Conservation (phyloP, 257 asterid species). For the Ilex aquifolium region DNA sequence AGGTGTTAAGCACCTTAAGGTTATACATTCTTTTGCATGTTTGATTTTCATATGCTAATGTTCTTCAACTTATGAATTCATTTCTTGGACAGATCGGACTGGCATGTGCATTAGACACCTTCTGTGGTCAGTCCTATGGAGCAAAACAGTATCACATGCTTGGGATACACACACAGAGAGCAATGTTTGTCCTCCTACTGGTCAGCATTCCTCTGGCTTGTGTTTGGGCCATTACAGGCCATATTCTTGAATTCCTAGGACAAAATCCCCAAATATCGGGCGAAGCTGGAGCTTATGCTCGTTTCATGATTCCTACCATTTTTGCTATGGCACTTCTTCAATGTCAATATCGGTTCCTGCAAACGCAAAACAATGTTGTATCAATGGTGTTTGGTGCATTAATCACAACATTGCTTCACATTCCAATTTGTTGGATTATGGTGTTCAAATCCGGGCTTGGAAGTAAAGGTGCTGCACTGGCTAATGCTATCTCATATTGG, state of each 20-base stretch:
- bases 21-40: no score
- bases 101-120: slow-evolving; percentile 32
- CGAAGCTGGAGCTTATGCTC: slow-evolving; percentile 18
- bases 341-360: slow-evolving; percentile 28
- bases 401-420: slow-evolving; percentile 18
- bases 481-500: slow-evolving; percentile 28
- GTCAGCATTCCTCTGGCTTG: slow-evolving; percentile 17
- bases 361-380: slow-evolving; percentile 37
- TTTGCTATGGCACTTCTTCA: slow-evolving; percentile 18
- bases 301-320: slow-evolving; percentile 24
- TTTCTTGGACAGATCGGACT: slow-evolving; percentile 21
- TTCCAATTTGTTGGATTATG: slow-evolving; percentile 31
- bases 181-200: slow-evolving; percentile 21
- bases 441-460: slow-evolving; percentile 27
- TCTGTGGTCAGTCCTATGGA: slow-evolving; percentile 30
- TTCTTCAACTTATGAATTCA: neutral
- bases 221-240: slow-evolving; percentile 14
- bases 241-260: slow-evolving; percentile 20
- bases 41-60: no score
- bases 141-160: slow-evolving; percentile 21
- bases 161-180: slow-evolving; percentile 31
- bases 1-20: no score
- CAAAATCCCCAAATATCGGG: slow-evolving; percentile 24
- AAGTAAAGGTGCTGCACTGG: slow-evolving; percentile 27
- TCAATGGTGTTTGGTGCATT: slow-evolving; percentile 25